Conservation (phyloP, 228 moss, liverwort and hornwort species). For the Sphagnum magellanicum region DNA sequence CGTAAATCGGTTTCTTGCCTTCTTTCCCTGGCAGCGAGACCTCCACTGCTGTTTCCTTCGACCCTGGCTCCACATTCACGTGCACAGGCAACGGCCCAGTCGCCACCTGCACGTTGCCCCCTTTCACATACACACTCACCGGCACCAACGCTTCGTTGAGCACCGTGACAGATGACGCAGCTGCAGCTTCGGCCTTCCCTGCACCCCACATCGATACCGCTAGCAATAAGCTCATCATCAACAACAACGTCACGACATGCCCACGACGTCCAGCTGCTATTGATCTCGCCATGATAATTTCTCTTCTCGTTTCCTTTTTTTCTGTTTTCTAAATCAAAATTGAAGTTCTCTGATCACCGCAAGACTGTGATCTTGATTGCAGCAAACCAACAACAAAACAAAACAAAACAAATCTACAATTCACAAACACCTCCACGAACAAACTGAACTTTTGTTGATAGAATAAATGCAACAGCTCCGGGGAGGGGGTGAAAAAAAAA, state of each 20-base stretch:
- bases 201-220: conserved; percentile 1
- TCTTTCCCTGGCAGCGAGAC: conserved; percentile 1
- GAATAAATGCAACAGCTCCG: no score
- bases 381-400: no score
- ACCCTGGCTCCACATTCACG: conserved; percentile 2
- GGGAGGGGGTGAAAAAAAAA: no score
- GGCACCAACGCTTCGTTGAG: conserved; percentile 5
- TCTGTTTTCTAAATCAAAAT: no score
- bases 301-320: no score
- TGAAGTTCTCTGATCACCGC: no score
- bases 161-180: background rate
- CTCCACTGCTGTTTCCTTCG: conserved; percentile 11
- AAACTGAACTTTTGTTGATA: no score
- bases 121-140: conserved; percentile 1
- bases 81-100: background rate
- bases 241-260: background rate
- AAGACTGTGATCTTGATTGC: no score
- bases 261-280: no score
- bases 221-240: conserved; percentile 5
- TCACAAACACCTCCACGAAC: no score
- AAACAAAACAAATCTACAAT: no score
- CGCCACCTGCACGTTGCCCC: conserved; percentile 12
- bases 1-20: conserved; percentile 5
- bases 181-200: background rate
- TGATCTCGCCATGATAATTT: no score